Percentiles rank a stretch among this genome's conserved stretches.
Conservation (phyloP, 768 basidiomycete species). For the Boletus vinaceobasis region DNA sequence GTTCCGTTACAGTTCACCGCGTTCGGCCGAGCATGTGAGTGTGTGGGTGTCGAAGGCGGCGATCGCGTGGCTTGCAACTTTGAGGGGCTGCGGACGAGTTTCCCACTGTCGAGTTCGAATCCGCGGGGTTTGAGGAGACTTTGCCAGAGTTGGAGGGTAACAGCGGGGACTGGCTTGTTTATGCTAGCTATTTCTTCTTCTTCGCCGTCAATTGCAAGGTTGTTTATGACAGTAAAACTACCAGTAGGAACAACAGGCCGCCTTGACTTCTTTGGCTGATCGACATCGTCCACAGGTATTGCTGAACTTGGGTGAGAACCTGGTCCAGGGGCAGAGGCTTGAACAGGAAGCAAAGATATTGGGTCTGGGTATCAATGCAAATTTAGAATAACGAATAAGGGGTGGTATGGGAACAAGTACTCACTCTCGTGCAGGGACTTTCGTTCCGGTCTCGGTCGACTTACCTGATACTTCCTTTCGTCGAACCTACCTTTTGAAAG, state of each 20-base stretch:
- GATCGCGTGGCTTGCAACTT: conserved; percentile 36
- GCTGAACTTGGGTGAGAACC: conserved; percentile 14
- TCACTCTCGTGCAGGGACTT: conserved; percentile 31
- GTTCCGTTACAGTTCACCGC: background rate
- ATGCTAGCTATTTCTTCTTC: conserved; percentile 58
- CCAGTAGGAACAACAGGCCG: conserved; percentile 8
- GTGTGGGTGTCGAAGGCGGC: conserved; percentile 14
- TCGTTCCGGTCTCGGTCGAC: conserved; percentile 58
- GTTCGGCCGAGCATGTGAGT: conserved; percentile 5
- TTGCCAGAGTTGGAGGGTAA: conserved; percentile 69
- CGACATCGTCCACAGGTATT: conserved; percentile 6
- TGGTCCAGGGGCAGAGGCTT: conserved; percentile 8
- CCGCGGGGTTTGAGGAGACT: conserved; percentile 65
- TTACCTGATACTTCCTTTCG: conserved; percentile 57
- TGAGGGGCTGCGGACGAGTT: conserved; percentile 59
- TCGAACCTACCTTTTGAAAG: conserved; percentile 53
- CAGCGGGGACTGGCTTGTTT: conserved; percentile 55
- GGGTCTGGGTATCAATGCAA: conserved; percentile 7
- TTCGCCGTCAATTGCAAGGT: conserved; percentile 23
- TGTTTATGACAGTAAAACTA: conserved; percentile 20
- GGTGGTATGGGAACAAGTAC: background rate
- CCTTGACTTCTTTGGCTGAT: conserved; percentile 22
- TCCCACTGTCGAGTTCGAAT: conserved; percentile 54
- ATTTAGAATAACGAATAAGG: background rate
- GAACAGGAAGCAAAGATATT: conserved; percentile 6